Percentiles rank a stretch among this genome's conserved stretches.
These are phyloP conservation scores for Colletotrichum camelliae DNA, from an alignment of 2,329 filamentous ascomycete genomes.

Conservation along the genomic window DNA sequence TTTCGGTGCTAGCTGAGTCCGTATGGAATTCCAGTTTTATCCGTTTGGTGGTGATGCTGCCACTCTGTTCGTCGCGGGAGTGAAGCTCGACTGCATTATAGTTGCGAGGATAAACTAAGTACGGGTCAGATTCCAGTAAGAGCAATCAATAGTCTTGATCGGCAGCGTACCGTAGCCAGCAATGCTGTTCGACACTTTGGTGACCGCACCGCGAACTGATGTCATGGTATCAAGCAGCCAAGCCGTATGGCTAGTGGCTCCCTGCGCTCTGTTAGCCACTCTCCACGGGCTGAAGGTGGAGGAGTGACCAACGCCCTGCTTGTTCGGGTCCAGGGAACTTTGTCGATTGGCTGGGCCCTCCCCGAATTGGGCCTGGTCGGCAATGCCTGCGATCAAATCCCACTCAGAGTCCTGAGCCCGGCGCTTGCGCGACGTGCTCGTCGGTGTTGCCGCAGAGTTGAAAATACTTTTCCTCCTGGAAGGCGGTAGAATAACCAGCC, in stretches of 20 bases:
- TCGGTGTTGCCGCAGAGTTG: neutral
- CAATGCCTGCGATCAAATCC: constrained; percentile 31
- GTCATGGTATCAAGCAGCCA: constrained; percentile 19
- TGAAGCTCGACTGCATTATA: constrained; percentile 1
- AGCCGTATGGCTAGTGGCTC: neutral
- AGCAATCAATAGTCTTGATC: neutral
- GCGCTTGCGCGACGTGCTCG: constrained; percentile 28
- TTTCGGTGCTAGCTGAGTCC: neutral
- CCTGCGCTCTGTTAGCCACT: neutral
- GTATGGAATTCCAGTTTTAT: neutral
- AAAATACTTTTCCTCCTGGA: neutral
- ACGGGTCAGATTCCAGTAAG: neutral
- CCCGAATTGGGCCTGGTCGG: neutral
- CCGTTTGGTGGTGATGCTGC: constrained; percentile 6
- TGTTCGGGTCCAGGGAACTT: neutral
- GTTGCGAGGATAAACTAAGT: constrained; percentile 3
- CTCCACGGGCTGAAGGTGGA: neutral
- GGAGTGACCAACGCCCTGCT: neutral
- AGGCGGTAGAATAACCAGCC: neutral
- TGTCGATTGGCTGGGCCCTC: neutral
- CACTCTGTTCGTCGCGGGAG: neutral
- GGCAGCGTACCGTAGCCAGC: constrained; percentile 9
- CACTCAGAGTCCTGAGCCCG: constrained; percentile 33
- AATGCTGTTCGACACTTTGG: constrained; percentile 16
- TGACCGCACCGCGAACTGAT: constrained; percentile 18